Conservation (phyloP, 2,329 filamentous ascomycete genomes). For the Fonsecaea monophora region DNA sequence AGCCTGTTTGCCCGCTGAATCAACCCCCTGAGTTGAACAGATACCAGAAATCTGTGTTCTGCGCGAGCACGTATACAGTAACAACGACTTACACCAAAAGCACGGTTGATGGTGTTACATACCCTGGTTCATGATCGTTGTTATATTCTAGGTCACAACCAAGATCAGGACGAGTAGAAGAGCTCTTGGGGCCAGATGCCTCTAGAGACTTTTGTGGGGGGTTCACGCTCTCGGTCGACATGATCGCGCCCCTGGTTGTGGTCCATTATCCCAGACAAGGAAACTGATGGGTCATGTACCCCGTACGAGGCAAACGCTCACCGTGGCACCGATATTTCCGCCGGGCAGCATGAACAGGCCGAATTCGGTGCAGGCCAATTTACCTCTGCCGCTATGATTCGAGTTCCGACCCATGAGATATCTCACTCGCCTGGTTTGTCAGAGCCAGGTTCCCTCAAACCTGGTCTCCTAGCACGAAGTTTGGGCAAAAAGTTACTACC, state of each 20-base stretch:
- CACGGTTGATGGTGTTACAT: background rate
- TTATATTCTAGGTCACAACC: background rate
- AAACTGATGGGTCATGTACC: slow-evolving; percentile 5
- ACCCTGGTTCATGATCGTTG: slow-evolving; percentile 1
- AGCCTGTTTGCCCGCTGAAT: slow-evolving; percentile 6
- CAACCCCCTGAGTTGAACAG: background rate
- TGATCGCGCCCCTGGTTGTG: background rate
- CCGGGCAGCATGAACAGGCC: slow-evolving; percentile 7
- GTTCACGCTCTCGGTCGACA: background rate
- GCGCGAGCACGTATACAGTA: background rate
- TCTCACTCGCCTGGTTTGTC: slow-evolving; percentile 16
- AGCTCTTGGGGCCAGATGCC: background rate
- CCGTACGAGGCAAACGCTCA: background rate
- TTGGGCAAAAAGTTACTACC: slow-evolving; percentile 2
- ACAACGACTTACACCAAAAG: background rate
- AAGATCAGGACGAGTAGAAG: background rate
- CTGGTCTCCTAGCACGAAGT: slow-evolving; percentile 9
- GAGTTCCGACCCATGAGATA: slow-evolving; percentile 12
- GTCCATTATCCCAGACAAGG: slow-evolving; percentile 7
- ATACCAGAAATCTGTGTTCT: slow-evolving; percentile 7
- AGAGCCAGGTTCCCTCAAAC: slow-evolving; percentile 5
- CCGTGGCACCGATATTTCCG: slow-evolving; percentile 20
- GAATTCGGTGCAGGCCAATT: slow-evolving; percentile 25
- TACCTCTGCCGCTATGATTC: slow-evolving; percentile 23
- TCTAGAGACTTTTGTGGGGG: background rate